These are phyloP conservation scores for Neckera pumila DNA, from an alignment of 225 moss, liverwort and hornwort genomes.

Conservation along the genomic window DNA sequence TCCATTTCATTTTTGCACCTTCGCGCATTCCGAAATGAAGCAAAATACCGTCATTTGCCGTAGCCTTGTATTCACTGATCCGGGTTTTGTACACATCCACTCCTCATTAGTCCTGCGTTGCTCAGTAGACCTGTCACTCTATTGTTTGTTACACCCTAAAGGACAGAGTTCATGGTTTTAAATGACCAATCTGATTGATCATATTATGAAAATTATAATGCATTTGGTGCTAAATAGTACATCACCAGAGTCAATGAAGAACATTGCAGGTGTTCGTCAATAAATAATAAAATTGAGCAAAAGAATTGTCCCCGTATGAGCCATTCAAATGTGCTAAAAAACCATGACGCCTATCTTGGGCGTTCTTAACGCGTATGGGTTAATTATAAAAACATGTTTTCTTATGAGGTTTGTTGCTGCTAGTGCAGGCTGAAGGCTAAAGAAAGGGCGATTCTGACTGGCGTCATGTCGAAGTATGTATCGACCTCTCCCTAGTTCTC, in stretches of 20 bases:
- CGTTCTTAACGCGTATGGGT: not conserved
- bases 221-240: not conserved
- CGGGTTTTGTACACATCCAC: not conserved
- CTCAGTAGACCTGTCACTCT: not conserved
- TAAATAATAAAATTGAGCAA: not conserved
- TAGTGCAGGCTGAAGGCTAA: constrained; percentile 41
- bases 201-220: not conserved
- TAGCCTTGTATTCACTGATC: not conserved
- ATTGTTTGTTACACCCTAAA: not conserved
- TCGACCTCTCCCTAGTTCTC: constrained; percentile 15
- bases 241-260: not conserved
- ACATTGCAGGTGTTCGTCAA: not conserved
- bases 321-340: not conserved
- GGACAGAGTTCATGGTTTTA: not conserved
- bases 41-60: not conserved
- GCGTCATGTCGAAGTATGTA: constrained; percentile 37
- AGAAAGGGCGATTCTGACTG: constrained; percentile 39
- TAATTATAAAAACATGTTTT: not conserved
- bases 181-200: not conserved
- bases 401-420: not conserved
- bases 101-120: not conserved
- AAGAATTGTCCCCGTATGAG: not conserved
- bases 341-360: not conserved
- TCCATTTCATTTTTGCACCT: not conserved
- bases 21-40: not conserved